Base-by-base conservation (phyloP, 257 asterid species). In the Ilex asprella region DNA sequence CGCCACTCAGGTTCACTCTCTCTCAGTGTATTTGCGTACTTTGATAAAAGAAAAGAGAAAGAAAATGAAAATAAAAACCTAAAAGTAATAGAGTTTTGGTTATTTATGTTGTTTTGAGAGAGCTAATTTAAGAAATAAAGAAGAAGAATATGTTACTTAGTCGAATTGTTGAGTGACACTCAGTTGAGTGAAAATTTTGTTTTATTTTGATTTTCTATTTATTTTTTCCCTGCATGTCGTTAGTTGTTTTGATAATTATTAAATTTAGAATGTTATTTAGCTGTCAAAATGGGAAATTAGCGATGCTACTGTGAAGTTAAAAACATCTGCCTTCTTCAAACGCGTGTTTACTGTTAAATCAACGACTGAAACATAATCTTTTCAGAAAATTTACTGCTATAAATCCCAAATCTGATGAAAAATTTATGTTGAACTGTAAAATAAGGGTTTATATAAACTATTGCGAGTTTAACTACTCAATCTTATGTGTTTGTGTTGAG, bases 1-100 rank as follows among this genome's bases (percentile, higher is more conserved):
- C 58, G 97, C 99, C 31, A 93, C 99, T 72, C 97, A 93, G 91
- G 98, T 91, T 21, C 15, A 3, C 30, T 44, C 1, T 11, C 39
- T 55, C 44, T 27, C 16, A 16, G n/a, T 10, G 47, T 6, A 53
- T 15, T 27, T 3, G 14, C n/a, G 2, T 3, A 10, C 30, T 53
- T 6, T 14, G 15, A 46, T 46, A 14, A 46, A 46, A 5, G 15
- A 5, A 11, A 46, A 10, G 10, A 46, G 10, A 46, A 7, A 46
- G 10, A 10, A 46, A 46, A 46, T 4, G n/a, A 46, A 35, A 35
- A 35, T 35, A 35, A 35, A 35, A 3, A 4, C 8, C 41, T 35
- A 35, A 35, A 35, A 35, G 41, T 35, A 35, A 35, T 4, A 35
- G 41, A 35, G 41, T 35, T 35, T 35, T 35, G 41, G 7, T 35